phyloP scores from a whole-genome alignment of 441 rosid species.

The Erodium texanum region DNA sequence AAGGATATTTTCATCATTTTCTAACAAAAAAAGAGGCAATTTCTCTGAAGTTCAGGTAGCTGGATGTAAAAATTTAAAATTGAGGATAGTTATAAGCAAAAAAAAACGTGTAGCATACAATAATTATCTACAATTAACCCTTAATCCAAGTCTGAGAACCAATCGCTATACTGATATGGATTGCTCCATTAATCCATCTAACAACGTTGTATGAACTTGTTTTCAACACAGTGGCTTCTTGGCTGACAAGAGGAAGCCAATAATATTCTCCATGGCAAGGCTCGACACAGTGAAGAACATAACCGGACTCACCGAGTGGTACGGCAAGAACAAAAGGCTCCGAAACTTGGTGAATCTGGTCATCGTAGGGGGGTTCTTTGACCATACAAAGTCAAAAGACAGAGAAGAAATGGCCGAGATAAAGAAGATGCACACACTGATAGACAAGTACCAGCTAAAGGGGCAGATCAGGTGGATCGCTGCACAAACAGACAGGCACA shows the following conservation, averaged over 20 bases:
- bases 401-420: conserved; percentile 81
- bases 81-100: too few species aligned
- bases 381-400: conserved; percentile 66
- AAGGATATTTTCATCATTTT: too few species aligned
- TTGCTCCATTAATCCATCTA: too few species aligned
- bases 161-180: too few species aligned
- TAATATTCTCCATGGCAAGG: conserved; percentile 92
- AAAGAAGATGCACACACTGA: conserved; percentile 66
- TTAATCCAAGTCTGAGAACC: conserved; percentile 9
- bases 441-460: conserved; percentile 49
- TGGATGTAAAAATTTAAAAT: too few species aligned
- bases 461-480: conserved; percentile 85
- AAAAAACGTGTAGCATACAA: too few species aligned
- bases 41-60: too few species aligned
- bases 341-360: conserved; percentile 81
- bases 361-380: conserved; percentile 67
- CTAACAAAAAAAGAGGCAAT: too few species aligned
- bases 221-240: conserved; percentile 42
- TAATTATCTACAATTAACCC: too few species aligned
- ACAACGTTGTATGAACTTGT: background rate
- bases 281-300: conserved; percentile 83
- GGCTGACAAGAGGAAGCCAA: conserved; percentile 63
- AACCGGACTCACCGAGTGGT: conserved; percentile 76
- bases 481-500: conserved; percentile 78
- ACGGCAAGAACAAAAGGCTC: conserved; percentile 52